These are phyloP conservation scores for Thraustochytrium sp. DNA, from an alignment of 352 stramenopile species.

Conservation along the genomic window DNA sequence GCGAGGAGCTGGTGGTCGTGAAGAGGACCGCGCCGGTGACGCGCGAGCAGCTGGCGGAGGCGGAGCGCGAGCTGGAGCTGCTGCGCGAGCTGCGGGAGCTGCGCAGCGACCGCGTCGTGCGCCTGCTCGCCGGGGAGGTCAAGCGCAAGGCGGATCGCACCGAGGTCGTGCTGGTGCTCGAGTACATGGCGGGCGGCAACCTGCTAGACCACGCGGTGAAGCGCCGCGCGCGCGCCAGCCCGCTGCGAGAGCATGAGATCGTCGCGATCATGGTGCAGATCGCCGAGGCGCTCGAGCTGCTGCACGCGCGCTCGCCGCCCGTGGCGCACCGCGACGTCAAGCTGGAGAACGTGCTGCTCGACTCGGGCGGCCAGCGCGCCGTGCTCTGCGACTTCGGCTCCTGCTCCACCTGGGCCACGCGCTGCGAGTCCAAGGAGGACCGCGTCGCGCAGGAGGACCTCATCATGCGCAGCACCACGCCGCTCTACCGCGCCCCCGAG, in stretches of 20 bases:
- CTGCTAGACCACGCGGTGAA: constrained; percentile 84
- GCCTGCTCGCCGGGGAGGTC: background rate
- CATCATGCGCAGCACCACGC: constrained; percentile 90
- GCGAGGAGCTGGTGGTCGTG: constrained; percentile 4
- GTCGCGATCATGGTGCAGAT: constrained; percentile 67
- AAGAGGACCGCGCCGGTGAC: constrained; percentile 39
- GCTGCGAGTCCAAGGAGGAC: constrained; percentile 73
- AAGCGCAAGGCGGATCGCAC: constrained; percentile 29
- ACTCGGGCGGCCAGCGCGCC: constrained; percentile 79
- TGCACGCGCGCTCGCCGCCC: constrained; percentile 71
- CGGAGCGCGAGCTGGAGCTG: constrained; percentile 27
- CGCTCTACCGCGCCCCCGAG: constrained; percentile 94
- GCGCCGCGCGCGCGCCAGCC: constrained; percentile 61
- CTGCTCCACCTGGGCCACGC: constrained; percentile 66
- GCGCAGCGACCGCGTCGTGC: background rate
- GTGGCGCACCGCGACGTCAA: constrained; percentile 94
- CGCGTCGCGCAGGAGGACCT: constrained; percentile 79
- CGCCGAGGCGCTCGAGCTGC: constrained; percentile 56
- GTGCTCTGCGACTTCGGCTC: constrained; percentile 82
- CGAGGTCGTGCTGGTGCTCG: constrained; percentile 91
- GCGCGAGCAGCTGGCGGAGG: constrained; percentile 29
- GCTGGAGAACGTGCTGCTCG: constrained; percentile 91
- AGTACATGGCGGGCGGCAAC: constrained; percentile 86
- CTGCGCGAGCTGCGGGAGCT: no score
- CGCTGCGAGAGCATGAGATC: constrained; percentile 64